These are phyloP conservation scores for Macadamia tetraphylla DNA, from an alignment of 164 flowering plant species.

Conservation along the genomic window DNA sequence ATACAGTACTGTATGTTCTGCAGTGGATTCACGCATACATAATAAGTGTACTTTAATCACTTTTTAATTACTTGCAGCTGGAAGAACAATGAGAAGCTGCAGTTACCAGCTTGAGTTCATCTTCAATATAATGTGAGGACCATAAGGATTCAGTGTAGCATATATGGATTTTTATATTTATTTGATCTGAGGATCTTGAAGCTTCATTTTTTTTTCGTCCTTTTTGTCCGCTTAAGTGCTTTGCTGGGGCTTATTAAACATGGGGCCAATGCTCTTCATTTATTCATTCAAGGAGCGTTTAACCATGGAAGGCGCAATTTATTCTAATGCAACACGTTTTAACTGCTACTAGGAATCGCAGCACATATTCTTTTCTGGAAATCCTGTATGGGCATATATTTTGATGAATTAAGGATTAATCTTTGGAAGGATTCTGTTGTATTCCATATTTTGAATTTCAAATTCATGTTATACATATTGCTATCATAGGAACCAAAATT, in stretches of 20 bases:
- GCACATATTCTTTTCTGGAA: no score
- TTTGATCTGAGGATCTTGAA: constrained; percentile 4
- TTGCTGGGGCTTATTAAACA: not conserved
- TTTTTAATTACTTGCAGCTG: constrained; percentile 41
- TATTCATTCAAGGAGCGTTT: not conserved
- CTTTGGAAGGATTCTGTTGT: no score
- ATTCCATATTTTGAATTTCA: no score
- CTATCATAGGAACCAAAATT: no score
- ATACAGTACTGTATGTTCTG: not conserved
- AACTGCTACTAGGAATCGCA: no score
- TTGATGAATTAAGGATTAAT: no score
- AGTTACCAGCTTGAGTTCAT: constrained; percentile 57
- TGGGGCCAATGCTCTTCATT: not conserved
- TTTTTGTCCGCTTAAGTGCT: not conserved
- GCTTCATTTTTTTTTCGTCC: not conserved
- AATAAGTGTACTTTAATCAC: constrained; percentile 1
- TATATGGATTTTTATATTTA: not conserved
- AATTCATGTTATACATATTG: no score
- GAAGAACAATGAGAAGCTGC: constrained; percentile 74
- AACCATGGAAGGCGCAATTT: constrained; percentile 1
- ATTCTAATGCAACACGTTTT: not conserved
- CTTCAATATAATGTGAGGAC: not conserved
- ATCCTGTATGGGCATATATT: no score
- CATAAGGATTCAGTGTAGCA: constrained; percentile 1
- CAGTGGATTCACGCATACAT: not conserved